Base-by-base conservation (phyloP, 768 basidiomycete genomes). In the Myochromella boudieri region DNA sequence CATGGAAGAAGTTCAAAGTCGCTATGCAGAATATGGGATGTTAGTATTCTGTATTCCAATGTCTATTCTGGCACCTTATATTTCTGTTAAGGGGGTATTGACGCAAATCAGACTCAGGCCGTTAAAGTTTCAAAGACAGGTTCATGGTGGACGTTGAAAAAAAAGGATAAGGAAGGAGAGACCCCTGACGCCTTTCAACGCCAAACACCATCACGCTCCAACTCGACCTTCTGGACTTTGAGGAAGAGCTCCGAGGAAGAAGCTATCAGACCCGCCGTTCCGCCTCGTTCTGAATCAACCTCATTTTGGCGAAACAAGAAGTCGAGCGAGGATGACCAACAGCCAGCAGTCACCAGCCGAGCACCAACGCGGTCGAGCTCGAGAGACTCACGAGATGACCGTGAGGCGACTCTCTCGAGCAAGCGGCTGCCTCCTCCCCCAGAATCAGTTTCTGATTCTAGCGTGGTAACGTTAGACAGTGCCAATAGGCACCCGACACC, bases 1-100 rank as follows among this genome's bases (percentile, higher is more conserved):
- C 77, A 51, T 91, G 88, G 88, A 87, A 88, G 69, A 86, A 81
- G 56, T 91, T 85, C 69, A 82, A 76, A 66, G 71, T 85, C 43
- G 88, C 87, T 3, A 83, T 91, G 80, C 68, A 74, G 48, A 90
- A 81, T 62, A 86, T 91, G 85, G 85, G 87, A 36, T 90, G 88
- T 90, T 57, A 63, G 88, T 76, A 31, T 24, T 24, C 32, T 49
- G 51, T 22, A 32, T 32, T 20, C 37, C 29, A 47, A 25, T 31
- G 38, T 25, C 10, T n/a, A n/a, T 25, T 6, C 9, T 36, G 33
- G 6, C 2, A 46, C 40, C 45, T 33, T 6, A 24, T 3, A 15
- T 42, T 36, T 27, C 32, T 9, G 28, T 11, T 25, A 51, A 90
- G 87, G 87, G 87, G 74, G 78, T 12, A 82, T 90, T 33, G 87